Conservation (phyloP, 306 rosid species). For the Mimosa bimucronata region DNA sequence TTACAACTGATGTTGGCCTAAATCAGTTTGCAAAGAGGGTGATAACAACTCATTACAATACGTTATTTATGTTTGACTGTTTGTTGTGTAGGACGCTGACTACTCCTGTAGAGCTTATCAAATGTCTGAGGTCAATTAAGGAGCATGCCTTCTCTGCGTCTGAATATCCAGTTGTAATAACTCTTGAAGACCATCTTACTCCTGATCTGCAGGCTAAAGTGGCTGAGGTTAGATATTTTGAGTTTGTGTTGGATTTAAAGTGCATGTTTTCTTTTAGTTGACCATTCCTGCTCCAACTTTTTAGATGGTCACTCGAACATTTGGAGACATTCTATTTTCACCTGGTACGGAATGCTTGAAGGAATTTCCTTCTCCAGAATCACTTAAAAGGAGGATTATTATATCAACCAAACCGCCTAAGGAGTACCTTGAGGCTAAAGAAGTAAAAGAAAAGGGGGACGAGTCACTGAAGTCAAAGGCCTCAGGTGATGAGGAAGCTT, state of each 20-base stretch:
- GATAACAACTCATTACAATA: neutral
- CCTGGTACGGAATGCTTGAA: conserved; percentile 72
- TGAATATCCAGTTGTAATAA: conserved; percentile 90
- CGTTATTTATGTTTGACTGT: conserved; percentile 3
- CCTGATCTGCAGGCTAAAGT: conserved; percentile 95
- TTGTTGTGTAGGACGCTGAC: conserved; percentile 76
- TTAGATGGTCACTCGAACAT: conserved; percentile 77
- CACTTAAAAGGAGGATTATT: conserved; percentile 75
- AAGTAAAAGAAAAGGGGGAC: conserved; percentile 53
- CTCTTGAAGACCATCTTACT: conserved; percentile 95
- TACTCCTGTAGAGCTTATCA: conserved; percentile 85
- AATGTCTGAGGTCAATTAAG: conserved; percentile 82
- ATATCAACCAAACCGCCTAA: conserved; percentile 99
- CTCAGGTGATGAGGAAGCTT: conserved; percentile 65
- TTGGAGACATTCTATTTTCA: conserved; percentile 74
- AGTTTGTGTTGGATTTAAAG: conserved; percentile 21
- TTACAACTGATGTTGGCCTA: conserved; percentile 15
- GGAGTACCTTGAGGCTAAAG: conserved; percentile 83
- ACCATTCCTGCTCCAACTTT: conserved; percentile 39
- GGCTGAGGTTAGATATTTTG: conserved; percentile 63
- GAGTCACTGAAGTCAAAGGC: conserved; percentile 52
- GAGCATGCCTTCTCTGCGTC: conserved; percentile 82
- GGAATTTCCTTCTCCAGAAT: conserved; percentile 95
- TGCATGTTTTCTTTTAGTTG: conserved; percentile 29
- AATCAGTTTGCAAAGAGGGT: conserved; percentile 7